Base-by-base conservation (phyloP, 257 asterid species). In the Ilex aquifolium region DNA sequence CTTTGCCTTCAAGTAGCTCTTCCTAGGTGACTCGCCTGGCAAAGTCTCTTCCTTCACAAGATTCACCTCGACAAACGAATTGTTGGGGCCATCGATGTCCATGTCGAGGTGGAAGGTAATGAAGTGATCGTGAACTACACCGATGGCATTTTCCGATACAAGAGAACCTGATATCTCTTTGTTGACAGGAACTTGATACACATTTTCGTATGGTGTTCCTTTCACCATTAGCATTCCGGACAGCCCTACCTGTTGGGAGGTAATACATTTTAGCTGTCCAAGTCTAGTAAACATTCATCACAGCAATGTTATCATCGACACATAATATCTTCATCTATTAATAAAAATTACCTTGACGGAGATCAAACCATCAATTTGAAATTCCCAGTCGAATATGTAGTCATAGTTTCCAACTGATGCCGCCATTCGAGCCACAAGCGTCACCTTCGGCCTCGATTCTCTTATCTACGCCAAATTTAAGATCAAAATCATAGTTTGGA, bases 151-250 rank as follows among this genome's bases (percentile, higher is more conserved):
- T 56, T 90, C 95, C 1, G 97, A 87, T 44, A 87, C 76, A 53
- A 87, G 79, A 8, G 95, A 81, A 0, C 86, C 81, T 17, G 77
- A 62, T 0, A 79, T 76, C 59, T 58, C 70, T 13, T 55, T 71
- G 39, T 81, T 62, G 3, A 65, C 13, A 48, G 74, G 80, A 1
- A 75, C 61, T 74, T 88, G 83, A 67, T 78, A 59, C 7, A 44
- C 65, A 75, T 77, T 85, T 58, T 82, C 48, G 44, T 83, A 76
- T 0, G 78, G 69, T n/a, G 82, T 78, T 68, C 95, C 96, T 79
- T 86, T 84, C 77, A 86, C 87, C 93, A 90, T 83, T 65, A 87
- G 64, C 72, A 81, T 87, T 66, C 96, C 95, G 66, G 89, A 84
- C 4, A 86, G 73, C 21, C 90, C 88, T 13, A 78, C 95, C 94